A percentile compares a stretch with the other conserved stretches of the same genome.
Evolutionary conservation across 2,329 filamentous ascomycete species (phyloP).

Genomic region (Lasiodiplodia sp.): DNA sequence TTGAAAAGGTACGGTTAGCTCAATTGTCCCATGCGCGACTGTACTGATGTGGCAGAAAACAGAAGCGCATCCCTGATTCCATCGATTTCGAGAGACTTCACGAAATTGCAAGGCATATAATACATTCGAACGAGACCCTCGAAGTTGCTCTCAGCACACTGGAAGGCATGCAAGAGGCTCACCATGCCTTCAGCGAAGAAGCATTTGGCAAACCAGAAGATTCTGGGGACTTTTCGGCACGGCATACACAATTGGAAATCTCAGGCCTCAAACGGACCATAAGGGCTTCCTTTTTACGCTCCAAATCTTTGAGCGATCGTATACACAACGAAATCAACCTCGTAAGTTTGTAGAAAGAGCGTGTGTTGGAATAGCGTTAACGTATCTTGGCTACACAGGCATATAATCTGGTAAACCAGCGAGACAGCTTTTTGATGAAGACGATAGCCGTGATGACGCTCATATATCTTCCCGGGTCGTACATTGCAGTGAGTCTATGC

Average conservation of each 20-base stretch:
- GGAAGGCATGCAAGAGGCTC: constrained; percentile 5
- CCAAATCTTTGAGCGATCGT: not conserved
- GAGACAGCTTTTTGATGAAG: constrained; percentile 22
- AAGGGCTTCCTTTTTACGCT: constrained; percentile 1
- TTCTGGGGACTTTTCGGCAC: not conserved
- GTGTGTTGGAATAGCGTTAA: not conserved
- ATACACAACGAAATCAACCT: constrained; percentile 24
- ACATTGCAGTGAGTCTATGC: not conserved
- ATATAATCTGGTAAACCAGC: constrained; percentile 15
- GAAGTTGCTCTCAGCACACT: constrained; percentile 15
- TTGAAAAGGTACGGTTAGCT: constrained; percentile 3
- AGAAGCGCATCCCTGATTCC: not conserved
- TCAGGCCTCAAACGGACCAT: not conserved
- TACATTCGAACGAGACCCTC: constrained; percentile 15
- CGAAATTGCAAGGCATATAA: constrained; percentile 18
- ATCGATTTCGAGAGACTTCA: constrained; percentile 7
- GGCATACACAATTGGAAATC: constrained; percentile 10
- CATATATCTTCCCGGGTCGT: constrained; percentile 11
- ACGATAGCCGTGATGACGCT: constrained; percentile 16
- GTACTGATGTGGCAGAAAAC: not conserved
- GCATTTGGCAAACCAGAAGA: not conserved
- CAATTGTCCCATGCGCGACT: no score
- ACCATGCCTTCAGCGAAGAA: not conserved
- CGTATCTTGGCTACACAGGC: not conserved
- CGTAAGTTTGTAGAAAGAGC: not conserved